phyloP scores from a whole-genome alignment of 2,329 filamentous ascomycete genomes.

The Penicillium freii region DNA sequence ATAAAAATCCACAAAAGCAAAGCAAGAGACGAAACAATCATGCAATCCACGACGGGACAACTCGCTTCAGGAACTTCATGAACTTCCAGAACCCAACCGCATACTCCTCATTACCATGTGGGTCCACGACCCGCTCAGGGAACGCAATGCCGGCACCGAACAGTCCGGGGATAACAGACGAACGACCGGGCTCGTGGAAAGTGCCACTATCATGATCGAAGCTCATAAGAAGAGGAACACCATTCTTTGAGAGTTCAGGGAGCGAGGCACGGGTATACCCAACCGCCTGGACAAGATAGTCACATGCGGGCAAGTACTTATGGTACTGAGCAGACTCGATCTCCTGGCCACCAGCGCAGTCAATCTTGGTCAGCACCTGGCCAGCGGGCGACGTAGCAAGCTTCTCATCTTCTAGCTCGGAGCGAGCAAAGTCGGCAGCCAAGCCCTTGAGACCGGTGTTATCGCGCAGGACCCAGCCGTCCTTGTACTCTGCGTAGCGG shows the following conservation, averaged over 20 bases:
- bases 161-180: slow-evolving; percentile 50
- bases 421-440: slow-evolving; percentile 58
- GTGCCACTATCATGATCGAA: slow-evolving; percentile 41
- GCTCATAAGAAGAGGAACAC: slow-evolving; percentile 25
- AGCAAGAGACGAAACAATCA: neutral
- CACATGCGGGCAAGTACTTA: slow-evolving; percentile 48
- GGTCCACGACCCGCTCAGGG: slow-evolving; percentile 61
- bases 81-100: slow-evolving; percentile 66
- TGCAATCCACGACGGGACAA: slow-evolving; percentile 51
- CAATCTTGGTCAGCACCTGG: slow-evolving; percentile 49
- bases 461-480: slow-evolving; percentile 63
- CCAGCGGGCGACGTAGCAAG: slow-evolving; percentile 49
- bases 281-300: slow-evolving; percentile 58
- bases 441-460: slow-evolving; percentile 65
- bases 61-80: slow-evolving; percentile 60
- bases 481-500: slow-evolving; percentile 61
- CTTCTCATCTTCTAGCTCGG: slow-evolving; percentile 56
- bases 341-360: slow-evolving; percentile 39
- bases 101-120: slow-evolving; percentile 59
- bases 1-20: neutral
- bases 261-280: slow-evolving; percentile 55
- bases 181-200: slow-evolving; percentile 47
- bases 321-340: slow-evolving; percentile 50
- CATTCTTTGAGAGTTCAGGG: slow-evolving; percentile 46
- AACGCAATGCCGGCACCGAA: slow-evolving; percentile 65